phyloP scores from a whole-genome alignment of 2,329 filamentous ascomycete genomes.

The Fusarium incarnatum region DNA sequence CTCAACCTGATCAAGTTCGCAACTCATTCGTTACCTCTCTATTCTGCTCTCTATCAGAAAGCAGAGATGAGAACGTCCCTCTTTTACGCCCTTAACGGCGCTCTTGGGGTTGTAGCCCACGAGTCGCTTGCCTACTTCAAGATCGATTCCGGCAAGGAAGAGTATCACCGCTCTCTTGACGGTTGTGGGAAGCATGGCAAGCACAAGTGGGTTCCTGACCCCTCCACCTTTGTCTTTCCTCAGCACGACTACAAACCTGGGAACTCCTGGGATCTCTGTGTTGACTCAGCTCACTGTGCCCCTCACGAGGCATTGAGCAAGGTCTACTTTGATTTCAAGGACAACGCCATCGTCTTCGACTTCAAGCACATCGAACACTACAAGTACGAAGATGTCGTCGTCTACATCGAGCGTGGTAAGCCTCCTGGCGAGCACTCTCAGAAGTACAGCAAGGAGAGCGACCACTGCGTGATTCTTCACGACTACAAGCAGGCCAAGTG shows the following conservation, averaged over 20 bases:
- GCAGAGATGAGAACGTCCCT: slow-evolving; percentile 42
- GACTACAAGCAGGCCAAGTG: slow-evolving; percentile 43
- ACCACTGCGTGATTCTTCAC: slow-evolving; percentile 39
- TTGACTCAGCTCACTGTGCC: slow-evolving; percentile 34
- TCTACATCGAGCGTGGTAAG: slow-evolving; percentile 39
- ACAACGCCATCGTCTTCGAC: slow-evolving; percentile 43
- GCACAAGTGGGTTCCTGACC: slow-evolving; percentile 44
- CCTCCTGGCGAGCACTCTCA: slow-evolving; percentile 38
- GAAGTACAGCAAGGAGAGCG: slow-evolving; percentile 41
- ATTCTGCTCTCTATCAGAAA: slow-evolving; percentile 20
- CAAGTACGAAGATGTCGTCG: slow-evolving; percentile 46
- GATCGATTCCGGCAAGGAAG: slow-evolving; percentile 14
- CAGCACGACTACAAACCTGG: slow-evolving; percentile 37
- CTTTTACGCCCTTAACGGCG: slow-evolving; percentile 44
- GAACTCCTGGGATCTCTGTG: slow-evolving; percentile 44
- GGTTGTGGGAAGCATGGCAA: slow-evolving; percentile 42
- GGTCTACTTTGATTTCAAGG: slow-evolving; percentile 45
- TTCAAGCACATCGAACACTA: slow-evolving; percentile 43
- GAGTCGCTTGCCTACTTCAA: slow-evolving; percentile 44
- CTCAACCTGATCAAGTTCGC: slow-evolving; percentile 30
- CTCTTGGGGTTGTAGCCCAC: slow-evolving; percentile 40
- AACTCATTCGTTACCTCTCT: slow-evolving; percentile 36
- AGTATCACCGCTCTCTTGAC: slow-evolving; percentile 28
- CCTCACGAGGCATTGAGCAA: slow-evolving; percentile 40
- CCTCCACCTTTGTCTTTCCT: slow-evolving; percentile 43